Percentiles rank a stretch among this genome's conserved stretches.
phyloP scores from a whole-genome alignment of 2,329 filamentous ascomycete genomes.

The Alternaria ventricosa region DNA sequence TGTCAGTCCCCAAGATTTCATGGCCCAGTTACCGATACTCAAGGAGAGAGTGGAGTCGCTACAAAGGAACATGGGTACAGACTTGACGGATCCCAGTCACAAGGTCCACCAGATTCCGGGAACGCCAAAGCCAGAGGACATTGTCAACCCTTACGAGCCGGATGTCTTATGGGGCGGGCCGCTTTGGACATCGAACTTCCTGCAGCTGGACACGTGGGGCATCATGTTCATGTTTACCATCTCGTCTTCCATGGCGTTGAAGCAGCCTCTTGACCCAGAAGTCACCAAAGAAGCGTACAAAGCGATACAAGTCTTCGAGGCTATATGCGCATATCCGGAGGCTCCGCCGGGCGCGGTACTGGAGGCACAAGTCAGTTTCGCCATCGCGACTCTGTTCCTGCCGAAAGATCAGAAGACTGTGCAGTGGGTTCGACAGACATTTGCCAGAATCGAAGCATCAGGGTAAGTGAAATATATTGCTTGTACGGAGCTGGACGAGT shows the following conservation, averaged over 20 bases:
- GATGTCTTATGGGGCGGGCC: constrained; percentile 71
- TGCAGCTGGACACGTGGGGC: constrained; percentile 78
- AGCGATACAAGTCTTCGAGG: constrained; percentile 80
- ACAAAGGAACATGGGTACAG: constrained; percentile 63
- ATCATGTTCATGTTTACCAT: constrained; percentile 81
- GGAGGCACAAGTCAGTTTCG: constrained; percentile 76
- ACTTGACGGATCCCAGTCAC: constrained; percentile 66
- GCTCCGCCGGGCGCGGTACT: constrained; percentile 74
- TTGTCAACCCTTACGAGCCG: constrained; percentile 75
- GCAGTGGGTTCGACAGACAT: constrained; percentile 80
- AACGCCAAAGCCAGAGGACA: constrained; percentile 64
- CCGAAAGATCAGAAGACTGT: constrained; percentile 74
- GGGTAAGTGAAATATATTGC: constrained; percentile 65
- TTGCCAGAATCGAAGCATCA: constrained; percentile 76
- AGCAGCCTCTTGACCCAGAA: constrained; percentile 59
- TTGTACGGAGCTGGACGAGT: not conserved
- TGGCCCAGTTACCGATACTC: constrained; percentile 61
- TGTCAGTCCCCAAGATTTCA: constrained; percentile 70
- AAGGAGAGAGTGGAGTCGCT: constrained; percentile 52
- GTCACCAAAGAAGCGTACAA: constrained; percentile 69
- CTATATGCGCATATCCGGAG: constrained; percentile 73
- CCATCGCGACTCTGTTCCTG: constrained; percentile 79
- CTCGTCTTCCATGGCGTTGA: constrained; percentile 67
- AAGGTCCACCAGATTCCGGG: constrained; percentile 70
- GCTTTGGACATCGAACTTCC: constrained; percentile 75